A percentile compares a stretch with the other conserved stretches of the same genome.
These are phyloP conservation scores for Tulasnella sp. DNA, from an alignment of 768 basidiomycete genomes.

Conservation along the genomic window DNA sequence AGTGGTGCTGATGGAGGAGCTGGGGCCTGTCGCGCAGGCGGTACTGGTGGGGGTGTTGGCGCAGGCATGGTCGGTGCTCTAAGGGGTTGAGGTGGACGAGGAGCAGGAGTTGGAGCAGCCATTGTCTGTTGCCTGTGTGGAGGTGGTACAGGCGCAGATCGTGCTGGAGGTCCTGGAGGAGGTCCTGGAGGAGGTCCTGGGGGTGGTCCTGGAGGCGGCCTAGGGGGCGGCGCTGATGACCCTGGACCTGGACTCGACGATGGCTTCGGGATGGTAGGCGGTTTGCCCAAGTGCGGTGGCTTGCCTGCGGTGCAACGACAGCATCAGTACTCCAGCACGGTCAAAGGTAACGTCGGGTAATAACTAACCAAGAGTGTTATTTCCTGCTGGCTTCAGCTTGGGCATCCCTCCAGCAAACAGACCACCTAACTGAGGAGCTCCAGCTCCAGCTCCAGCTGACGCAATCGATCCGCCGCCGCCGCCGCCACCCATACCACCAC, in stretches of 20 bases:
- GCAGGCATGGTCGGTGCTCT: conserved; percentile 18
- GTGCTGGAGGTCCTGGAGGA: neutral
- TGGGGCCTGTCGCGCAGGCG: conserved; percentile 23
- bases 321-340: conserved; percentile 2
- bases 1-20: conserved; percentile 23
- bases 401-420: conserved; percentile 90
- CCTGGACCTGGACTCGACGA: conserved; percentile 19
- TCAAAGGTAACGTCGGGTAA: conserved; percentile 6
- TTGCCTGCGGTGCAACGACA: conserved; percentile 36
- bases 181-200: conserved; percentile 21
- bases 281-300: conserved; percentile 51
- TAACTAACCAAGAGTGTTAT: conserved; percentile 41
- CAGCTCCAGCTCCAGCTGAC: conserved; percentile 32
- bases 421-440: conserved; percentile 69
- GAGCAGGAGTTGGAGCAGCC: conserved; percentile 24
- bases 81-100: conserved; percentile 23
- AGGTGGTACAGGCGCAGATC: too few relatives aligned
- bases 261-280: conserved; percentile 51
- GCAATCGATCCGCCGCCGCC: conserved; percentile 26
- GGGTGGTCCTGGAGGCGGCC: conserved; percentile 7
- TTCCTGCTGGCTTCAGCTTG: conserved; percentile 72
- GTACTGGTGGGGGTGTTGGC: conserved; percentile 18
- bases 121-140: too few relatives aligned
- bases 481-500: conserved; percentile 32
- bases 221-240: conserved; percentile 22